phyloP scores from a whole-genome alignment of 805 yeast species.

The Starmerella khaoyaiensis region DNA sequence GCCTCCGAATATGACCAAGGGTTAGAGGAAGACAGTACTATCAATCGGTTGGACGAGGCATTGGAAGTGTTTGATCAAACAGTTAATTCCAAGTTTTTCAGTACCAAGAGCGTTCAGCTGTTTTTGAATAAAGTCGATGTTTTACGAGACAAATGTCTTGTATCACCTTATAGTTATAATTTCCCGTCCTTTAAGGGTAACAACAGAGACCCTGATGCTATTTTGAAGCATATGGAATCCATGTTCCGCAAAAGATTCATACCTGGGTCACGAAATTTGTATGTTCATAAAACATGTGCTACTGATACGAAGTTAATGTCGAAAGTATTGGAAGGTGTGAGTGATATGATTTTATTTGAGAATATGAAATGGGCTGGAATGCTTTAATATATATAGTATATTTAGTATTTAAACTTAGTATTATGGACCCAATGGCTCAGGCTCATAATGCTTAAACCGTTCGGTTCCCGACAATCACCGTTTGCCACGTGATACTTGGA shows the following conservation, averaged over 20 bases:
- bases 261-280: conserved; percentile 56
- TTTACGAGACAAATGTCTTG: conserved; percentile 53
- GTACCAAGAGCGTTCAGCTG: conserved; percentile 72
- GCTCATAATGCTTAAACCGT: too few relatives aligned
- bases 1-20: conserved; percentile 86
- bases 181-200: conserved; percentile 70
- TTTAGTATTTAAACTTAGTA: too few relatives aligned
- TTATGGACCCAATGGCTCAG: too few relatives aligned
- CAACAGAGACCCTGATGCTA: conserved; percentile 51
- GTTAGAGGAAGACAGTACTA: conserved; percentile 77
- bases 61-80: conserved; percentile 70
- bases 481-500: too few relatives aligned
- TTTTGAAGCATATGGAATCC: conserved; percentile 56
- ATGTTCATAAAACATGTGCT: conserved; percentile 89
- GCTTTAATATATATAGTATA: too few relatives aligned
- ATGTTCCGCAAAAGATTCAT: conserved; percentile 52
- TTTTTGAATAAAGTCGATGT: conserved; percentile 83
- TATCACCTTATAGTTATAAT: conserved; percentile 49
- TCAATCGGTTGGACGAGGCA: conserved; percentile 84
- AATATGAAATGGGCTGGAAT: conserved; percentile 37
- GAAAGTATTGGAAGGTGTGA: conserved; percentile 81
- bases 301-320: conserved; percentile 83
- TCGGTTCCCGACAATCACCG: too few relatives aligned
- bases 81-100: conserved; percentile 76
- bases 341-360: conserved; percentile 78